phyloP scores from a whole-genome alignment of 768 basidiomycete species.

The Naematelia aurantialba region DNA sequence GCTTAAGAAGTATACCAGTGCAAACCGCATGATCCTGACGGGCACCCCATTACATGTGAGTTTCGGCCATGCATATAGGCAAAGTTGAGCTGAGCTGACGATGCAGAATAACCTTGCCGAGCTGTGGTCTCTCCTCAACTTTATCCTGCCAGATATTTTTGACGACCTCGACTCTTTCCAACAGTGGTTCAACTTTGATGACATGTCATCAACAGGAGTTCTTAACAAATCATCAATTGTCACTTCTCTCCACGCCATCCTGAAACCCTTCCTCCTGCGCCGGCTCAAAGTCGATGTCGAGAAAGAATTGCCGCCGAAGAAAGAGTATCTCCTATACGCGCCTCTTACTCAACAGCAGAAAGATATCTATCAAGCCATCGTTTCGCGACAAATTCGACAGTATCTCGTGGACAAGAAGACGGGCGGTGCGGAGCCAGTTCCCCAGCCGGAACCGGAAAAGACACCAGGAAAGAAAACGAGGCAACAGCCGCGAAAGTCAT shows the following conservation, averaged over 20 bases:
- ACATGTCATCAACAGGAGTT: conserved; percentile 31
- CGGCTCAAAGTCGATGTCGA: conserved; percentile 92
- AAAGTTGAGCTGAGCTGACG: conserved; percentile 9
- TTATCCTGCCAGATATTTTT: conserved; percentile 91
- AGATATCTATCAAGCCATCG: conserved; percentile 76
- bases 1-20: conserved; percentile 78
- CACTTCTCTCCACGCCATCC: conserved; percentile 75
- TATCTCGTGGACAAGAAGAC: conserved; percentile 56
- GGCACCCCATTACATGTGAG: conserved; percentile 92
- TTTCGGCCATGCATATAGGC: conserved; percentile 10
- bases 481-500: conserved; percentile 40
- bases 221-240: conserved; percentile 60
- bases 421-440: conserved; percentile 27
- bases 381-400: conserved; percentile 65
- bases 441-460: conserved; percentile 29
- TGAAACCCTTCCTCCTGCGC: conserved; percentile 91
- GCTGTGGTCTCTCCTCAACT: conserved; percentile 91
- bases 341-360: conserved; percentile 77
- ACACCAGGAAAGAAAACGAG: conserved; percentile 14
- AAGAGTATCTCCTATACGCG: conserved; percentile 90
- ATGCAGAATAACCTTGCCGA: conserved; percentile 87
- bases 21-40: conserved; percentile 86
- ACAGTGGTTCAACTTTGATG: conserved; percentile 60
- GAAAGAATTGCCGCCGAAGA: conserved; percentile 70
- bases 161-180: conserved; percentile 84